Conservation (phyloP, 2,329 filamentous ascomycete genomes). For the Ophiostoma angusticollis region DNA sequence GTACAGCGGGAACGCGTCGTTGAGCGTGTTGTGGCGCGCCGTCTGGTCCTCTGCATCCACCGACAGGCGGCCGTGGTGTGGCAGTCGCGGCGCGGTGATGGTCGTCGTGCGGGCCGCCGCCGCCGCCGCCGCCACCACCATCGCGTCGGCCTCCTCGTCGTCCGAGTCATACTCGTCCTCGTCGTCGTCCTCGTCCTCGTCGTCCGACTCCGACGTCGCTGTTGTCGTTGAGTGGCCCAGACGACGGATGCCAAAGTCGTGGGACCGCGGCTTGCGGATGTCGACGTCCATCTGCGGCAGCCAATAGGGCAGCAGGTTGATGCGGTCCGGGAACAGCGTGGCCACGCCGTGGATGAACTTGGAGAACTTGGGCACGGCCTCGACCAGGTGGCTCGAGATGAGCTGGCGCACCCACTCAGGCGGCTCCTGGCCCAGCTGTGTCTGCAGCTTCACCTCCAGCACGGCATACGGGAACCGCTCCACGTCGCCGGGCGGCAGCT, state of each 20-base stretch:
- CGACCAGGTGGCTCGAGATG: constrained; percentile 84
- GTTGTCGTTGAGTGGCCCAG: constrained; percentile 64
- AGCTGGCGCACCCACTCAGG: constrained; percentile 94
- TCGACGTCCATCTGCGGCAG: constrained; percentile 97
- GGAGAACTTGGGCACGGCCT: constrained; percentile 98
- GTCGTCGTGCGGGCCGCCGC: constrained; percentile 22
- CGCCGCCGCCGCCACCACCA: constrained; percentile 24
- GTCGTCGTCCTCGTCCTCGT: constrained; percentile 54
- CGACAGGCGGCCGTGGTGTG: constrained; percentile 23
- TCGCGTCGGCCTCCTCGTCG: constrained; percentile 44
- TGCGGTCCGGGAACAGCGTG: constrained; percentile 71
- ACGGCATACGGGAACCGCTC: constrained; percentile 92
- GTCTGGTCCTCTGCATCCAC: constrained; percentile 76
- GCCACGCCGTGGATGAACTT: constrained; percentile 97
- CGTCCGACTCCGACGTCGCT: constrained; percentile 64
- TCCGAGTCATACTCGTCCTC: constrained; percentile 44
- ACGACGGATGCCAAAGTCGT: constrained; percentile 82
- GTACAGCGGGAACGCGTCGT: constrained; percentile 74
- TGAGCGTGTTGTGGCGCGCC: constrained; percentile 38
- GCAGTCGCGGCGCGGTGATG: constrained; percentile 4
- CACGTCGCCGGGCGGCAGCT: constrained; percentile 72
- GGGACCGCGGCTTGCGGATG: constrained; percentile 81
- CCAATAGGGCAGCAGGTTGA: constrained; percentile 90
- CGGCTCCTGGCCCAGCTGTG: constrained; percentile 85
- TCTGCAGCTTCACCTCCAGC: constrained; percentile 94